Evolutionary conservation across 192 early-diverging fungal genomes (phyloP).

Genomic region (Linnemannia zychae): DNA sequence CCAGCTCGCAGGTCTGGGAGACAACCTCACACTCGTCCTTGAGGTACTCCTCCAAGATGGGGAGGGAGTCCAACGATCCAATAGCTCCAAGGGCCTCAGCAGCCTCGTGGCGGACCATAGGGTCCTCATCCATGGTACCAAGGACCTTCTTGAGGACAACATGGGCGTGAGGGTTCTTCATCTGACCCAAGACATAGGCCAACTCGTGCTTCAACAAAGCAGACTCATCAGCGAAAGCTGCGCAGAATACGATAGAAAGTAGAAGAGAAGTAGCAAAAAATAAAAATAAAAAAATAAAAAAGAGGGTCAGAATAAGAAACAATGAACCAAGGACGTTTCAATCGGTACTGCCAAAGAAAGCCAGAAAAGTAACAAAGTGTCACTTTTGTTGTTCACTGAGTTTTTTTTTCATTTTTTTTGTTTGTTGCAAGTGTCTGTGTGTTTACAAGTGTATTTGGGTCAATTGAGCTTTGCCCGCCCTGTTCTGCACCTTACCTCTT

Average conservation of each 20-base stretch:
- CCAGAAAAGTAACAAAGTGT: background rate
- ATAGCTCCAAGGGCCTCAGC: slow-evolving; percentile 97
- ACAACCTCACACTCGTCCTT: slow-evolving; percentile 79
- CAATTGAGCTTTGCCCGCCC: background rate
- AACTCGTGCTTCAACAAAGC: slow-evolving; percentile 96
- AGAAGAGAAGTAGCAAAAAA: background rate
- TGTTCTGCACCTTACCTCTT: slow-evolving; percentile 72
- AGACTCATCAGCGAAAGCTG: slow-evolving; percentile 84
- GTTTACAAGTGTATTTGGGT: background rate
- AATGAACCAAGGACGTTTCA: background rate
- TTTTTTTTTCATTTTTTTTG: no score
- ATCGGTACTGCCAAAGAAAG: background rate
- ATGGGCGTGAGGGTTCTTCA: slow-evolving; percentile 86
- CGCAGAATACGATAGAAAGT: background rate
- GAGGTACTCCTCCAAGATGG: slow-evolving; percentile 81
- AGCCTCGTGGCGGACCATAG: slow-evolving; percentile 98
- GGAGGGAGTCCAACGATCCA: slow-evolving; percentile 74
- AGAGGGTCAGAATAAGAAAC: background rate
- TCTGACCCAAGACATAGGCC: slow-evolving; percentile 97
- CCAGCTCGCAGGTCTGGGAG: slow-evolving; percentile 91
- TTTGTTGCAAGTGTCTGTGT: background rate
- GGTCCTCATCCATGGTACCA: slow-evolving; percentile 76
- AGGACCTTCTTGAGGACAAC: slow-evolving; percentile 77
- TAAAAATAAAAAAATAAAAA: background rate
- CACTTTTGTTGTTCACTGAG: background rate